These are phyloP conservation scores for Colletotrichum sp. DNA, from an alignment of 2,329 filamentous ascomycete species.

Conservation along the genomic window DNA sequence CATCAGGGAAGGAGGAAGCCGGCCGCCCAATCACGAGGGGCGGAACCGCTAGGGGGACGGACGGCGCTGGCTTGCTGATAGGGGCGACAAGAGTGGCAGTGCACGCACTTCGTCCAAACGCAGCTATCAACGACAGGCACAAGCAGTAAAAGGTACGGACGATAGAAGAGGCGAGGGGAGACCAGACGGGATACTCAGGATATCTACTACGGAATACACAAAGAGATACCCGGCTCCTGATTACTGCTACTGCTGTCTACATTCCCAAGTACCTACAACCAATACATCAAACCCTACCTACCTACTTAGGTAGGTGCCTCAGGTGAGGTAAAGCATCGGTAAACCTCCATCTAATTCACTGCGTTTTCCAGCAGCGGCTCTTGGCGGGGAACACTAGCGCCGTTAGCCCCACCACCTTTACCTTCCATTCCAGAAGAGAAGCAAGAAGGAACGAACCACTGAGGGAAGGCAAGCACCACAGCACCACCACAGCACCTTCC, in stretches of 20 bases:
- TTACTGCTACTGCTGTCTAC: neutral
- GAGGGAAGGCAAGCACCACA: neutral
- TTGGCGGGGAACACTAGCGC: constrained; percentile 9
- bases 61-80: constrained; percentile 2
- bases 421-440: constrained; percentile 19
- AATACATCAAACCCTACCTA: neutral
- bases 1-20: constrained; percentile 8
- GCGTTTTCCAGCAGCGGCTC: constrained; percentile 4
- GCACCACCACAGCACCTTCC: neutral
- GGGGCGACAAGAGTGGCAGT: constrained; percentile 1
- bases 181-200: neutral
- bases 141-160: neutral
- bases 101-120: constrained; percentile 9
- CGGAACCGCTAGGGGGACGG: neutral
- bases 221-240: neutral
- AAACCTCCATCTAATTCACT: neutral
- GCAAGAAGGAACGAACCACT: constrained; percentile 12
- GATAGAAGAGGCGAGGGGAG: neutral
- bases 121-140: neutral
- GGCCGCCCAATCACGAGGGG: constrained; percentile 2
- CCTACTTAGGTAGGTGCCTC: too few species aligned
- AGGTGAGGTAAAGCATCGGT: neutral
- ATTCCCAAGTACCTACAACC: neutral
- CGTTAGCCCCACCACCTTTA: neutral
- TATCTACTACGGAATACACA: neutral